phyloP scores from a whole-genome alignment of 331 rosid genomes.

The Cydonia oblonga region DNA sequence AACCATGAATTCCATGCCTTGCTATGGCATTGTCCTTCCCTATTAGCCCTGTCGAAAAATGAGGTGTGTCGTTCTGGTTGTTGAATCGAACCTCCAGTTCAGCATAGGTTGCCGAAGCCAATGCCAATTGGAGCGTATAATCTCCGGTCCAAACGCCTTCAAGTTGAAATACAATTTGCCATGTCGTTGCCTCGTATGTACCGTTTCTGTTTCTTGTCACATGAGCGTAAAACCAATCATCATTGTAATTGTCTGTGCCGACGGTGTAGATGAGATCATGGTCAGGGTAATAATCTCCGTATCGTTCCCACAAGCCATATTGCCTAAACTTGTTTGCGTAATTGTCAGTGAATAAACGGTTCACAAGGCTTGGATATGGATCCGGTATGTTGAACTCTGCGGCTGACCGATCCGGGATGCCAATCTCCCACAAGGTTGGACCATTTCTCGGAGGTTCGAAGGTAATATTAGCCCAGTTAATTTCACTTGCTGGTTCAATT shows the following conservation, averaged over 20 bases:
- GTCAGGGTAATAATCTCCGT: conserved; percentile 36
- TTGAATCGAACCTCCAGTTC: conserved; percentile 54
- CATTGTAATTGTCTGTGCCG: conserved; percentile 15
- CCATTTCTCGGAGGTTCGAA: conserved; percentile 74
- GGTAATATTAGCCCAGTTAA: conserved; percentile 19
- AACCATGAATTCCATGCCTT: conserved; percentile 85
- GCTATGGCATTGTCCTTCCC: conserved; percentile 73
- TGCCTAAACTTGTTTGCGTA: conserved; percentile 43
- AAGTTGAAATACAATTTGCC: conserved; percentile 53
- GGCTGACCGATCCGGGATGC: conserved; percentile 74
- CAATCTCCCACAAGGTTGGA: conserved; percentile 78
- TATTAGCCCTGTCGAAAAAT: conserved; percentile 28
- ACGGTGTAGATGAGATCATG: conserved; percentile 38
- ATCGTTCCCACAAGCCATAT: conserved; percentile 68
- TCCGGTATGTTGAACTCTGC: conserved; percentile 50
- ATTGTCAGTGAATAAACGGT: conserved; percentile 18
- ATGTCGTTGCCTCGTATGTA: conserved; percentile 33
- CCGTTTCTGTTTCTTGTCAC: conserved; percentile 24
- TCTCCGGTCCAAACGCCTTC: conserved; percentile 5
- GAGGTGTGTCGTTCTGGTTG: neutral
- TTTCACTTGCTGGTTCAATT: conserved; percentile 30
- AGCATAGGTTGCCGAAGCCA: conserved; percentile 35
- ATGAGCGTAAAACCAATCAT: conserved; percentile 65
- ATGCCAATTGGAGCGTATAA: conserved; percentile 66
- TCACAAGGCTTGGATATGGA: conserved; percentile 31